Base-by-base conservation (phyloP, 2,329 filamentous ascomycete species). In the Cordyceps pruinosa region DNA sequence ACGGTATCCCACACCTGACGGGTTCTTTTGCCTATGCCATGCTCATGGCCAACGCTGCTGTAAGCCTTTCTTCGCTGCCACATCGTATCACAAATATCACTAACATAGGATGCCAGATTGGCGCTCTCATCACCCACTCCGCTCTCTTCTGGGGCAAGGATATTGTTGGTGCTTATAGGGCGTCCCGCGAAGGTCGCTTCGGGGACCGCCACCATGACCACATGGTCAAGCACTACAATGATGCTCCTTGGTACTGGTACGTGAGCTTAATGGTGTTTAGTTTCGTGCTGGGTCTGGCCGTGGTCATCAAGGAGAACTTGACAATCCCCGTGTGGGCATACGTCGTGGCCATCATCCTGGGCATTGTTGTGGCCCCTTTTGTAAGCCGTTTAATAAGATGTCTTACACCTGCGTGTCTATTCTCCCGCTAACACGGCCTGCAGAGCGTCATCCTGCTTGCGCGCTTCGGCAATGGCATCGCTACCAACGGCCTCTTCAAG, bases 401-500 rank as follows among this genome's bases (percentile, higher is more conserved):
- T n/a, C n/a, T n/a, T n/a, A n/a, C n/a, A n/a, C n/a, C n/a, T n/a
- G n/a, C n/a, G n/a, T n/a, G n/a, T n/a, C n/a, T n/a, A n/a, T n/a
- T 69, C 72, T 63, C 10, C 4, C 12, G 5, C 10, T 5, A 2
- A 30, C 21, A 67, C 0, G 3, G 25, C 2, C 1, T 53, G 4
- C 19, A 79, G 77, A 82, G 79, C 60, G 75, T 72, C 0, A 63
- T 83, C 2, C 70, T 83, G 0, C 81, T 75, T 57, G 75, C 77
- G 2, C 72, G 78, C 0, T 83, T 72, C 41, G 81, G 81, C 10
- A 83, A 78, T 46, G 81, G 81, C 13, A 82, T 83, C 34, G 77
- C 78, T 8, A 83, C 80, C 2, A 83, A 83, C 63, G 81, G 83
- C 57, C 58, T 84, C 39, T 82, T 79, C 21, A 82, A 82, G 61